phyloP scores from a whole-genome alignment of 75 land plant species.

The Pseudotsuga menziesii region DNA sequence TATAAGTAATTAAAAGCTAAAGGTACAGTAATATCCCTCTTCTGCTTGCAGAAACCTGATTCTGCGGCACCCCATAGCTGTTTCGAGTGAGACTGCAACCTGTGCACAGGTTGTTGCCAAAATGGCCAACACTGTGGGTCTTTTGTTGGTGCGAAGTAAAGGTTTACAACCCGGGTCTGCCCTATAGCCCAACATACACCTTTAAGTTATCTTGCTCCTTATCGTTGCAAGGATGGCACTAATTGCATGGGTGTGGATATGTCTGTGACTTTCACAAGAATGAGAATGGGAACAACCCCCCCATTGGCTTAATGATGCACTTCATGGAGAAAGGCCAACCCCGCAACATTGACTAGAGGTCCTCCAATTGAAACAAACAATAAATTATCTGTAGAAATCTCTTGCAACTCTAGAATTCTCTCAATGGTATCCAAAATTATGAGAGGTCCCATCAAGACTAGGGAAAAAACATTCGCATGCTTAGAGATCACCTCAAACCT shows the following conservation, averaged over 20 bases:
- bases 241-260: conserved; percentile 10
- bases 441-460: conserved; percentile 89
- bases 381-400: conserved; percentile 85
- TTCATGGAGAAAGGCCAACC: conserved; percentile 90
- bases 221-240: neutral
- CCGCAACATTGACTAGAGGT: conserved; percentile 77
- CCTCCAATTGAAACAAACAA: conserved; percentile 86
- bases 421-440: conserved; percentile 89
- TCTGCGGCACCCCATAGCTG: too few species aligned
- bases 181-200: too few species aligned
- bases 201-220: neutral
- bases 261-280: conserved; percentile 20
- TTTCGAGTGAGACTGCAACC: too few species aligned
- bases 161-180: too few species aligned
- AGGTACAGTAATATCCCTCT: too few species aligned
- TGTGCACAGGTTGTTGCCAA: too few species aligned
- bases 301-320: conserved; percentile 97
- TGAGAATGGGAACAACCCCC: conserved; percentile 56
- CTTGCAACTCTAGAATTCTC: conserved; percentile 91
- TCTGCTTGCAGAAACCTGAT: too few species aligned
- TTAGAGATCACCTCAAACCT: conserved; percentile 94
- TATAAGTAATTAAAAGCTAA: too few species aligned
- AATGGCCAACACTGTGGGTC: too few species aligned
- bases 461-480: conserved; percentile 85
- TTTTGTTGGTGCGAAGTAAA: too few species aligned